phyloP scores from a whole-genome alignment of 140 eudicot species.

The Bidens hawaiensis region DNA sequence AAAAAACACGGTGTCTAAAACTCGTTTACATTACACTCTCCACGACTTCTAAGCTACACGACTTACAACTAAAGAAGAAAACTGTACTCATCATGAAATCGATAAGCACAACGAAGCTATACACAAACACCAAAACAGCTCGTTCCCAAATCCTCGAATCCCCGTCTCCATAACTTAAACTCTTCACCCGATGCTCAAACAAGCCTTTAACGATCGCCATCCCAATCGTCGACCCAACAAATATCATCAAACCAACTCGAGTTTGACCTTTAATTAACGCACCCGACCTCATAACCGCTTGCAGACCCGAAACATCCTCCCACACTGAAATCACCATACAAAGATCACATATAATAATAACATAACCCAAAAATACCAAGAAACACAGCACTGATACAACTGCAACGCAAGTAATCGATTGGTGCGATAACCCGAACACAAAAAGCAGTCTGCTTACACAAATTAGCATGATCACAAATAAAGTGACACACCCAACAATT shows the following conservation, averaged over 20 bases:
- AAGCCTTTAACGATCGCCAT: constrained; percentile 62
- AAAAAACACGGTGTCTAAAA: constrained; percentile 33
- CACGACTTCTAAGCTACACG: constrained; percentile 46
- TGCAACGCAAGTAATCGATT: constrained; percentile 38
- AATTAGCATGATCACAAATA: constrained; percentile 51
- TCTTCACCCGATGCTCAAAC: constrained; percentile 75
- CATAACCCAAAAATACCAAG: constrained; percentile 46
- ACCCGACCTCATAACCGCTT: constrained; percentile 66
- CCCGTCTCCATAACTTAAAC: constrained; percentile 61
- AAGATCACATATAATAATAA: constrained; percentile 53
- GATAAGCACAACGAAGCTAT: constrained; percentile 63
- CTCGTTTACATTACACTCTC: constrained; percentile 39
- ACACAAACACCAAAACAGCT: constrained; percentile 59
- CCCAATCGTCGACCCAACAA: constrained; percentile 60
- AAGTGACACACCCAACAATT: constrained; percentile 38
- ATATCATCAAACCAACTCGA: constrained; percentile 61
- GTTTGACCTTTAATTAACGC: constrained; percentile 65
- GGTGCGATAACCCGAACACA: constrained; percentile 38
- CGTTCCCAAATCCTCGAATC: constrained; percentile 71
- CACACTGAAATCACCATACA: constrained; percentile 63
- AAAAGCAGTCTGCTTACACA: constrained; percentile 40
- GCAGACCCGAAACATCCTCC: constrained; percentile 71
- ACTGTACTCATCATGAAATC: constrained; percentile 80
- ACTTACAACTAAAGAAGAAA: constrained; percentile 63
- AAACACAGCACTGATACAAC: constrained; percentile 37